Evolutionary conservation across 176 grass and related monocot species (phyloP).

Genomic region (Ensete ventricosum): DNA sequence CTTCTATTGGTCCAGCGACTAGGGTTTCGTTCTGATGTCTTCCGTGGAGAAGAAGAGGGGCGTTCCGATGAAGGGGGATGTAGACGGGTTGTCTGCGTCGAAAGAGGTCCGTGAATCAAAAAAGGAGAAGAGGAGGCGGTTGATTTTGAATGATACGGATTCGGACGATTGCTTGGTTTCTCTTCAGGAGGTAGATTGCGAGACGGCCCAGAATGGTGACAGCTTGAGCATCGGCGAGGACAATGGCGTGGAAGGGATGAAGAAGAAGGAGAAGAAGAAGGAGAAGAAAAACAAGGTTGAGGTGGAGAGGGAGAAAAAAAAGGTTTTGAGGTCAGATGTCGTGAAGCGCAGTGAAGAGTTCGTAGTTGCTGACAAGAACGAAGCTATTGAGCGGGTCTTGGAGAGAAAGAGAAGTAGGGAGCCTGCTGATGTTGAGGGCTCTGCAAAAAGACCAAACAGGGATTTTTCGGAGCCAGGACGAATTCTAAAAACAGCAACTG

Average conservation of each 20-base stretch:
- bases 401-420: slow-evolving; percentile 25
- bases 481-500: slow-evolving; percentile 16
- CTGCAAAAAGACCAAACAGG: slow-evolving; percentile 34
- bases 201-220: background rate
- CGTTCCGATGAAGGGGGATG: background rate
- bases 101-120: background rate
- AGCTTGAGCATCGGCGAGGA: background rate
- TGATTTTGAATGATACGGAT: slow-evolving; percentile 4
- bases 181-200: background rate
- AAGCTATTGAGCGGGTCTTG: slow-evolving; percentile 24
- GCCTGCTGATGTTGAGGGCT: slow-evolving; percentile 19
- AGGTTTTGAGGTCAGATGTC: slow-evolving; percentile 39
- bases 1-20: too few relatives aligned
- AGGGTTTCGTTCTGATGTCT: background rate
- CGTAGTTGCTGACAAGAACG: slow-evolving; percentile 38
- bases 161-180: slow-evolving; percentile 1
- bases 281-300: background rate
- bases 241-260: background rate
- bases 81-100: background rate
- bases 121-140: slow-evolving; percentile 4
- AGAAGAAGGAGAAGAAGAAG: background rate
- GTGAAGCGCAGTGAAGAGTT: slow-evolving; percentile 26
- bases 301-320: slow-evolving; percentile 18
- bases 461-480: slow-evolving; percentile 18
- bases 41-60: background rate